Base-by-base conservation (phyloP, 176 grass and related monocot genomes). In the Puccinellia tenuiflora region DNA sequence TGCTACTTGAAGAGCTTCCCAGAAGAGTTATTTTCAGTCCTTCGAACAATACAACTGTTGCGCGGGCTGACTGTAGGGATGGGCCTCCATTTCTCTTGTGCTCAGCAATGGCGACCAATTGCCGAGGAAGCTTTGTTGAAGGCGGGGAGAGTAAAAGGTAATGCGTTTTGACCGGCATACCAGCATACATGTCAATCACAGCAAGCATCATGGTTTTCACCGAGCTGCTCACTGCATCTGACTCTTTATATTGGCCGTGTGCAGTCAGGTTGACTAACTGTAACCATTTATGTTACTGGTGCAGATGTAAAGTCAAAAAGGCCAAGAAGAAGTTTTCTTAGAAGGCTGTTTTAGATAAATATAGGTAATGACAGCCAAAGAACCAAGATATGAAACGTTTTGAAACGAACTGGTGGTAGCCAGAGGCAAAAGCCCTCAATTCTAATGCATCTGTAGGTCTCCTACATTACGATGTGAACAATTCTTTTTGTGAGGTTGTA, bases 21-120 rank as follows among this genome's bases (percentile, higher is more conserved):
- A 0, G 96, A 98, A 81, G 96, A 98, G 63, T 63, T 98, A 40
- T 95, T 93, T 79, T 95, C 89, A 25, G 85, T 95, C 75, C 82
- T 98, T 37, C 80, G 92, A 73, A 98, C 96, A n/a, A 90, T 98
- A 74, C 96, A 98, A 68, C 77, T 98, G 48, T 86, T 98, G 63
- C 80, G 96, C 29, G 92, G 96, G 46, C 80, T 98, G 10, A 98
- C 90, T 76, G 92, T 98, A 11, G 96, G 96, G 63, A 78, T 98
- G 79, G 92, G 96, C 24, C 88, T 98, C 66, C 68, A 80, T 69
- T 95, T 93, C 73, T 98, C 96, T 0, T 98, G 96, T 76, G 86
- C 92, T 63, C 54, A 98, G 60, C 92, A 95, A 57, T 98, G 96
- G 96, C 91, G 78, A 79, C 87, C 92, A 56, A 93, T 95, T 52